Percentiles rank a stretch among this genome's conserved stretches.
Conservation (phyloP, 2,329 filamentous ascomycete genomes). For the Colletotrichum orbiculare region DNA sequence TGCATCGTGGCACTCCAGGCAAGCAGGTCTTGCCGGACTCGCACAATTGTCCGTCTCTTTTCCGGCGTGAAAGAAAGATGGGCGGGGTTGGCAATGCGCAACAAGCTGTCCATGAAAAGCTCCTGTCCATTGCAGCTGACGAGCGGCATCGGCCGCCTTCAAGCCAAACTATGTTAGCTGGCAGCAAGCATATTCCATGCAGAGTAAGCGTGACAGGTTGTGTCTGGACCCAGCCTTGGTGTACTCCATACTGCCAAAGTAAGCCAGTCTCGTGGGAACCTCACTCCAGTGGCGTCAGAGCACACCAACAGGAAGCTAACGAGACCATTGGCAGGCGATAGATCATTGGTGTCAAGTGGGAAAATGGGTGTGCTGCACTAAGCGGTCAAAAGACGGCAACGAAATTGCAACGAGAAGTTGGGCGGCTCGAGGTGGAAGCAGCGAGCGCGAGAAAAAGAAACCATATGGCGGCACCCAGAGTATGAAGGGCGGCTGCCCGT, state of each 20-base stretch:
- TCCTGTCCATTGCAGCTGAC: conserved; percentile 11
- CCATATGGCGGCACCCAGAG: background rate
- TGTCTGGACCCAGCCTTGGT: conserved; percentile 9
- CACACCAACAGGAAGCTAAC: background rate
- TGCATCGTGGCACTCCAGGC: too few relatives aligned
- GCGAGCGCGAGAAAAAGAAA: conserved; percentile 10
- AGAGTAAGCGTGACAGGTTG: conserved; percentile 7
- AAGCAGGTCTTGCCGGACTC: too few relatives aligned
- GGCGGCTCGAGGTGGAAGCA: background rate
- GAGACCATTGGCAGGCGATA: conserved; percentile 8
- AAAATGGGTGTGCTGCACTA: conserved; percentile 2
- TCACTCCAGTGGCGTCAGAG: conserved; percentile 8
- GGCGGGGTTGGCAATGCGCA: background rate
- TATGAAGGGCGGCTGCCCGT: too few relatives aligned
- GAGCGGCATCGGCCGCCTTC: conserved; percentile 21
- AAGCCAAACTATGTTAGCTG: background rate
- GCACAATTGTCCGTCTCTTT: background rate
- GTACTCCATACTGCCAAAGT: background rate
- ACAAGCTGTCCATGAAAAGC: conserved; percentile 10
- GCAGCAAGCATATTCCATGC: conserved; percentile 12
- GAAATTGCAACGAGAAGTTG: background rate
- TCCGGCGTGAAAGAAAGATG: background rate
- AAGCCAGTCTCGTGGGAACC: conserved; percentile 15
- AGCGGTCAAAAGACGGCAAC: conserved; percentile 9
- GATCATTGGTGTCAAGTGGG: conserved; percentile 1